Conservation (phyloP, 2,329 filamentous ascomycete species). For the Fusarium sp. region DNA sequence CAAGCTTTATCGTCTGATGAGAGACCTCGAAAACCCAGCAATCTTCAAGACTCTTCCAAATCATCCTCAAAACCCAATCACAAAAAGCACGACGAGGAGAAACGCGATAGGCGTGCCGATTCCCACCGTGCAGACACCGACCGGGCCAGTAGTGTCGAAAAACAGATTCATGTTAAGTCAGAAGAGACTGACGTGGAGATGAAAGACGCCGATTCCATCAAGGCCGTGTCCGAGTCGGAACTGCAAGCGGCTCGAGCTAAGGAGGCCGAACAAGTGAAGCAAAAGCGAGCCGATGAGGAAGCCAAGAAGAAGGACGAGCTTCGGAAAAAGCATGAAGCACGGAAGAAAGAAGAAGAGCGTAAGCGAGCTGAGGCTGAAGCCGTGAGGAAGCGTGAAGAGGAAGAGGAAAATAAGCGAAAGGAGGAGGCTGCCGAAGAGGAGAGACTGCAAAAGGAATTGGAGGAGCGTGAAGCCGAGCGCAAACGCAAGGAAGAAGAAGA, state of each 20-base stretch:
- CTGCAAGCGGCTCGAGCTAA: slow-evolving; percentile 50
- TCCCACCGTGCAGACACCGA: slow-evolving; percentile 54
- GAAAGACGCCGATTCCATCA: slow-evolving; percentile 55
- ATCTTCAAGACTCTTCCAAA: slow-evolving; percentile 54
- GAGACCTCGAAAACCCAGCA: slow-evolving; percentile 54
- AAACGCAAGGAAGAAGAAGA: slow-evolving; percentile 52
- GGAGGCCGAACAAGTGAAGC: slow-evolving; percentile 39
- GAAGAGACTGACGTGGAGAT: slow-evolving; percentile 67
- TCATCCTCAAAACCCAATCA: slow-evolving; percentile 45
- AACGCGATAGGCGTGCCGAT: slow-evolving; percentile 51
- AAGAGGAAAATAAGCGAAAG: slow-evolving; percentile 49
- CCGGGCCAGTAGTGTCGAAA: slow-evolving; percentile 55
- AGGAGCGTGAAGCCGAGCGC: slow-evolving; percentile 49
- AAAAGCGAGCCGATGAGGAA: slow-evolving; percentile 46
- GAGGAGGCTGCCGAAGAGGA: slow-evolving; percentile 47
- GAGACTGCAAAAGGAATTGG: slow-evolving; percentile 42
- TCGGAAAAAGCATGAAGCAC: slow-evolving; percentile 46
- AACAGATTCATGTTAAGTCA: slow-evolving; percentile 64
- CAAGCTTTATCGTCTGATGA: slow-evolving; percentile 57
- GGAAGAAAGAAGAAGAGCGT: slow-evolving; percentile 48
- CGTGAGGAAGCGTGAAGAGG: slow-evolving; percentile 42
- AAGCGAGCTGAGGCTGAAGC: slow-evolving; percentile 46
- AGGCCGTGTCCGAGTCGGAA: slow-evolving; percentile 41
- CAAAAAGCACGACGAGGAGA: slow-evolving; percentile 56
- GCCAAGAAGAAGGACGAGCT: slow-evolving; percentile 49